Conservation (phyloP, 495 filamentous ascomycete species). For the Penicillium pancosmium region DNA sequence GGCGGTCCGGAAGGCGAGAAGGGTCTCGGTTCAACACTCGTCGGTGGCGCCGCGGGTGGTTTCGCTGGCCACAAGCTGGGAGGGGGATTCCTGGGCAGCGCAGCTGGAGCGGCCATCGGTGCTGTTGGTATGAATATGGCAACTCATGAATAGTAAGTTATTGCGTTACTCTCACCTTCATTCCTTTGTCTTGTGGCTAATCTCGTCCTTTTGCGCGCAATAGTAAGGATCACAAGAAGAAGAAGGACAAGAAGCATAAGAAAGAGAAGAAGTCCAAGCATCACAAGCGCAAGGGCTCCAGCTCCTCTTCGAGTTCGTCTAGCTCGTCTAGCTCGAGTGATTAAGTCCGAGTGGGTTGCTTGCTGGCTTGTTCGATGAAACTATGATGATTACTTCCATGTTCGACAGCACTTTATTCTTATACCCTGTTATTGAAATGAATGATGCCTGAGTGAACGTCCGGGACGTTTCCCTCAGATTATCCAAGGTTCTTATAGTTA, state of each 20-base stretch:
- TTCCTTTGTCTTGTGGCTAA: neutral
- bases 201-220: neutral
- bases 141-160: conserved; percentile 39
- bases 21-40: conserved; percentile 46
- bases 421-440: neutral
- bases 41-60: conserved; percentile 48
- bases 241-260: conserved; percentile 38
- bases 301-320: conserved; percentile 35
- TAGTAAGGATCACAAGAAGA: conserved; percentile 29
- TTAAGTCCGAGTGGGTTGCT: neutral
- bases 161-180: neutral
- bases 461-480: neutral
- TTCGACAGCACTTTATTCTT: neutral
- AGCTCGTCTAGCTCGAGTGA: conserved; percentile 21
- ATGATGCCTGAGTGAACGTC: neutral
- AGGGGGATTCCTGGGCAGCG: conserved; percentile 43
- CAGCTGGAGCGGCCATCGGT: conserved; percentile 46
- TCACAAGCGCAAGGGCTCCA: conserved; percentile 30
- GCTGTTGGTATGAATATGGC: conserved; percentile 46
- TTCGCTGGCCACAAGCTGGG: conserved; percentile 47
- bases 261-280: conserved; percentile 32
- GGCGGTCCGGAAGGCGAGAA: conserved; percentile 37
- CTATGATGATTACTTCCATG: neutral
- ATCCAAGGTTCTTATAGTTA: too few species aligned
- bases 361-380: neutral